Evolutionary conservation across 352 stramenopile species (phyloP).

Genomic region (Phytophthora capsici): DNA sequence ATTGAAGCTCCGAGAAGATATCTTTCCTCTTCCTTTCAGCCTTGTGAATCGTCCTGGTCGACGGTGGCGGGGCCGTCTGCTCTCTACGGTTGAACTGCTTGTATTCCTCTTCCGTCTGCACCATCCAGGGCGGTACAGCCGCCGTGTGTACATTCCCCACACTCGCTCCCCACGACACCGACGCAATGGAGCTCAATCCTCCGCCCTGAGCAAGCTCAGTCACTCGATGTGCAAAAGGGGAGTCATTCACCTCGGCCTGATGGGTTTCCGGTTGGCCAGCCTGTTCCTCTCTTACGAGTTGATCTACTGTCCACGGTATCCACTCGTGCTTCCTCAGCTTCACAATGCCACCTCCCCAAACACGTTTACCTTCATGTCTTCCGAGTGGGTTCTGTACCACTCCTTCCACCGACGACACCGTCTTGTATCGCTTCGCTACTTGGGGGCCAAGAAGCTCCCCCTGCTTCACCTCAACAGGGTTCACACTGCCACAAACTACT

Average conservation of each 20-base stretch:
- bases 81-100: constrained; percentile 54
- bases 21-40: constrained; percentile 27
- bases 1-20: constrained; percentile 43
- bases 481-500: constrained; percentile 18
- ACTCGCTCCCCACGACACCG: constrained; percentile 43
- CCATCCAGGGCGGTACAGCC: constrained; percentile 79
- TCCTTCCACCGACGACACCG: constrained; percentile 42
- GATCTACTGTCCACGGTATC: constrained; percentile 66
- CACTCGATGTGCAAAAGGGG: constrained; percentile 44
- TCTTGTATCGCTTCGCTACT: constrained; percentile 22
- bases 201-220: constrained; percentile 52
- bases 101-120: constrained; percentile 75
- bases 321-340: constrained; percentile 60
- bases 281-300: constrained; percentile 56
- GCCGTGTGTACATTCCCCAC: constrained; percentile 73
- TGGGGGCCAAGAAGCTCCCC: constrained; percentile 13
- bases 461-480: not conserved
- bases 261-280: constrained; percentile 16
- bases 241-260: constrained; percentile 6
- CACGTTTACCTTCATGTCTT: constrained; percentile 52
- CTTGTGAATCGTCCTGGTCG: constrained; percentile 1
- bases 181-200: constrained; percentile 52
- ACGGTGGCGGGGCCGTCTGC: not conserved
- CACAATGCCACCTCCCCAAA: constrained; percentile 74
- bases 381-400: constrained; percentile 62